Evolutionary conservation across 2,329 filamentous ascomycete genomes (phyloP), one percentile per base, ranked within the genome.

Genomic region (Colletotrichum sojae): DNA sequence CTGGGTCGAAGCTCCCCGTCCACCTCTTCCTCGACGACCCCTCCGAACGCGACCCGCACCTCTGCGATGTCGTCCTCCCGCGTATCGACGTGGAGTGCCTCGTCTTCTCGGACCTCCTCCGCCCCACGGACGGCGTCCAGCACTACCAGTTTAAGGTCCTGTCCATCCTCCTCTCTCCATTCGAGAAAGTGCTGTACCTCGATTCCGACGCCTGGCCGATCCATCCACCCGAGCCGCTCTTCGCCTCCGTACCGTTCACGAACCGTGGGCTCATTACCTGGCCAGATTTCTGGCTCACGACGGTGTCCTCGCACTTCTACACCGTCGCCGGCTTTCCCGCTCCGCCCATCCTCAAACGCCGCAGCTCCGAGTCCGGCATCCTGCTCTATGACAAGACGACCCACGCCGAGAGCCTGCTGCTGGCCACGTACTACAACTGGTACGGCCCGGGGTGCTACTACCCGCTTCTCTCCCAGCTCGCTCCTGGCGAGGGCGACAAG

Each of bases 121-220:
- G 45, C 8, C 72, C 62, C 20, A 69, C 62, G 1, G 74, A 73
- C 13, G 54, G 57, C 25, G 72, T 79, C 8, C 78, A 83, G 63
- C 78, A 83, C 55, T 88, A 83, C 73, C 87, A 90, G 73, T 84
- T 85, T 78, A 89, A 90, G 75, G 81, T 85, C 45, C 84, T 89
- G 71, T 81, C 87, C 4, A 83, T 90, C 18, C 78, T 90, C 3
- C 85, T 89, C 70, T 89, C 88, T 1, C 85, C 86, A 4, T 90
- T 89, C 71, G 85, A 89, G 73, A 82, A 89, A 61, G 82, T 88
- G 12, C 79, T 90, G 18, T 89, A 88, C 76, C 83, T 90, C 73
- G 88, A 90, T 73, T 85, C 85, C 63, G 87, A 89, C 73, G 83
- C 82, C 69, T 88, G 89, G 73, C 86, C 87, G 5, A 67, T 80